phyloP scores from a whole-genome alignment of 352 stramenopile species.

The Phytophthora litchii region DNA sequence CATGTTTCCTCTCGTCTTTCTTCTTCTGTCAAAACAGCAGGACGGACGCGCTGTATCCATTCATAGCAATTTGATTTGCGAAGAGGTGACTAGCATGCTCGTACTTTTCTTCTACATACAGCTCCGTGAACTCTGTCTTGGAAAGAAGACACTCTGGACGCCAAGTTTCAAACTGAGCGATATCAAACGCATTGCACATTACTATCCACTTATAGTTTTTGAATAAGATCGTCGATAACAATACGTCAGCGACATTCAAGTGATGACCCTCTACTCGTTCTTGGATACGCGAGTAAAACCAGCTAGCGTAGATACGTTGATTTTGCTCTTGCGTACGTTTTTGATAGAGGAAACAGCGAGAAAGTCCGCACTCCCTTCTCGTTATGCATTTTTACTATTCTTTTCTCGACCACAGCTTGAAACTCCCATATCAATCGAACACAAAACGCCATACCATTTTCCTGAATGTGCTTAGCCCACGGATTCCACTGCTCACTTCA shows the following conservation, averaged over 20 bases:
- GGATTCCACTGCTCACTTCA: too few species aligned
- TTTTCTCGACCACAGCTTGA: too few species aligned
- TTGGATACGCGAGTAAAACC: too few species aligned
- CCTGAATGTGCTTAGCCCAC: not conserved
- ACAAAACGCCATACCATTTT: not conserved
- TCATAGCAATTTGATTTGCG: conserved; percentile 18
- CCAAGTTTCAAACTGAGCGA: conserved; percentile 18
- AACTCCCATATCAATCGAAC: too few species aligned
- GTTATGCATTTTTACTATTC: too few species aligned
- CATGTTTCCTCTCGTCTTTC: not conserved
- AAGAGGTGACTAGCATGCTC: conserved; percentile 25
- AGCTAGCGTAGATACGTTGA: too few species aligned
- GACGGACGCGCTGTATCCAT: conserved; percentile 20
- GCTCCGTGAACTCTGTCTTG: conserved; percentile 5
- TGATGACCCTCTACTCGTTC: too few species aligned
- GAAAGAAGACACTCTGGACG: not conserved
- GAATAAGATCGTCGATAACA: not conserved
- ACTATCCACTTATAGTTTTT: conserved; percentile 7
- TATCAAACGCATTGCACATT: conserved; percentile 15
- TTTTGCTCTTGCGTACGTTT: too few species aligned
- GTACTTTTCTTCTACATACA: conserved; percentile 17
- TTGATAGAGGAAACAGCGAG: too few species aligned
- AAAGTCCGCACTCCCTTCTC: conserved; percentile 8
- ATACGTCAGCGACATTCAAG: too few species aligned
- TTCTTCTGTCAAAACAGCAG: conserved; percentile 21